Base-by-base conservation (phyloP, 495 filamentous ascomycete species). In the Xylaria longipes region DNA sequence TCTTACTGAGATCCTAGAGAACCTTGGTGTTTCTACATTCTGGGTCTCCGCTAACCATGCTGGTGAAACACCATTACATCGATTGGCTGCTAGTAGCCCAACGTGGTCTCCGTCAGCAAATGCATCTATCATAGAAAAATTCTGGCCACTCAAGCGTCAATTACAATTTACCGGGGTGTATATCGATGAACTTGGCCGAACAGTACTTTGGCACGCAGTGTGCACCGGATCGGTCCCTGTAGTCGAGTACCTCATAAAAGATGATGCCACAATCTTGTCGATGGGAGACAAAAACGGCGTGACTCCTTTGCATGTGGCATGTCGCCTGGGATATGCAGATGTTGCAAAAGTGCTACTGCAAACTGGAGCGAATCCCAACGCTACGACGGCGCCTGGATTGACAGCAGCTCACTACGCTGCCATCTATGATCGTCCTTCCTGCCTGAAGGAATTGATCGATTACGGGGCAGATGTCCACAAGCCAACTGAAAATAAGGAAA, bases 111-210 rank as follows among this genome's bases (percentile, higher is more conserved):
- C 54, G 17, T 6, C 12, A 20, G 14, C 8, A 12, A 35, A 58
- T 11, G 4, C 11, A 58, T 58, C 25, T 15, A 25, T 62, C 17
- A 39, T 62, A 5, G 14, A 25, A 25, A 43, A 22, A 15, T 17
- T 41, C 58, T 11, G 6, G 6, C 31, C 15, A 62, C 5, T 41
- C 33, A n/a, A 27, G 20, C 14, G 22, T 27, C 61, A 64, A 29
- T 12, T 41, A 1, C 0, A 35, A 22, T 63, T 46, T 73, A 56
- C 37, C 2, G 37, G 39, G 62, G 43, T 0, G 65, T 48, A 46
- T 22, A 37, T 70, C 41, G 70, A 71, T 31, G 37, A 71, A 66
- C 70, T 71, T 61, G 69, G 65, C 43, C 68, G 17, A 35, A 74
- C 62, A 50, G 52, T 57, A 3, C 69, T 29, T 58, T 74, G 54